Percentiles rank a stretch among this genome's conserved stretches.
phyloP scores from a whole-genome alignment of 2,329 filamentous ascomycete species.

The Xylaria sp. region DNA sequence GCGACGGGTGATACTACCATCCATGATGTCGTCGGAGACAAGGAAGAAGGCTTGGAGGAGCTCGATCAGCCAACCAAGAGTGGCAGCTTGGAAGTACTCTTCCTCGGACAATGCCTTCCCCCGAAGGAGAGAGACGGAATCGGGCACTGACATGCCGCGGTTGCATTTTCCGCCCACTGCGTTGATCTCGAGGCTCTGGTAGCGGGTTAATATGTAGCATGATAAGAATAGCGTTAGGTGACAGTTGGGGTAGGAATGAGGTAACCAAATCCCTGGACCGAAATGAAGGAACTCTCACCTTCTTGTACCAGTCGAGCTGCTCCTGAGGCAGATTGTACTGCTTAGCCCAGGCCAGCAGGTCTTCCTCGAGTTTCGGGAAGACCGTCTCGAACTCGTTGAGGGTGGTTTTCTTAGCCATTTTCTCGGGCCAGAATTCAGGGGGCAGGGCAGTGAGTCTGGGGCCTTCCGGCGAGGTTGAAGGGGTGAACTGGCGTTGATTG shows the following conservation, averaged over 20 bases:
- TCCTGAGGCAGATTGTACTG: constrained; percentile 81
- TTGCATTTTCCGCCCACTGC: constrained; percentile 96
- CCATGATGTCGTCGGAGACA: constrained; percentile 99
- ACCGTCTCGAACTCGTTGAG: constrained; percentile 87
- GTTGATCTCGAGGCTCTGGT: constrained; percentile 80
- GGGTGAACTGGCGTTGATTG: neutral
- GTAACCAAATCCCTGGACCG: too few relatives aligned
- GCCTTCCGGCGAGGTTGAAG: neutral
- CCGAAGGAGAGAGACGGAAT: constrained; percentile 82
- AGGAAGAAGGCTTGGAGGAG: constrained; percentile 98
- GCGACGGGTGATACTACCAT: constrained; percentile 89
- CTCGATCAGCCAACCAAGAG: constrained; percentile 96
- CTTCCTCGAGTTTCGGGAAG: constrained; percentile 83
- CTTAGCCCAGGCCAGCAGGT: constrained; percentile 76
- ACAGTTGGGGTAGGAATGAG: too few relatives aligned
- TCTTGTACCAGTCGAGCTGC: constrained; percentile 84
- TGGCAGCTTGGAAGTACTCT: constrained; percentile 86
- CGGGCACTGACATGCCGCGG: constrained; percentile 95
- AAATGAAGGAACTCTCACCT: constrained; percentile 60
- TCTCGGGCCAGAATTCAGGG: constrained; percentile 25
- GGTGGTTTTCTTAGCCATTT: constrained; percentile 71
- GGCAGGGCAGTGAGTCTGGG: neutral
- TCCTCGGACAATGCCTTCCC: constrained; percentile 70
- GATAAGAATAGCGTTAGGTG: too few relatives aligned
- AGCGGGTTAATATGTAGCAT: constrained; percentile 24